Conservation (phyloP, 2,329 filamentous ascomycete genomes). For the Aspergillus sojae region DNA sequence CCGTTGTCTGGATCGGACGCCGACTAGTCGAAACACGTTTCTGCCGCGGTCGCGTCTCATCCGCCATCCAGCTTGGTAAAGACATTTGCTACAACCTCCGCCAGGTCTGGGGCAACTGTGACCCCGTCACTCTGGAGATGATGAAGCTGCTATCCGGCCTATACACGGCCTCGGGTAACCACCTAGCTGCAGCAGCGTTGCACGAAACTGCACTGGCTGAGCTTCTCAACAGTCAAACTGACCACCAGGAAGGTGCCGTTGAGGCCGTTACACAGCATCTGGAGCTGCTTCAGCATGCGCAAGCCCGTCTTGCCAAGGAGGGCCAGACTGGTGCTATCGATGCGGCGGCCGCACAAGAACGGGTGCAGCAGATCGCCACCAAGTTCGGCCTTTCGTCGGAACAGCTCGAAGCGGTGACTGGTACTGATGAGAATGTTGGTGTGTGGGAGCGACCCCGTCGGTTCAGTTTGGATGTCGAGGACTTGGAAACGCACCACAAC, state of each 20-base stretch:
- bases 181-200: conserved; percentile 33
- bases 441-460: conserved; percentile 37
- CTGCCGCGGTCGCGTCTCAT: conserved; percentile 49
- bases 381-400: conserved; percentile 31
- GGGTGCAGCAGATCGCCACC: conserved; percentile 30
- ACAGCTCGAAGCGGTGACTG: conserved; percentile 24
- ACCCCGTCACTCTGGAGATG: conserved; percentile 53
- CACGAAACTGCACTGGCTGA: conserved; percentile 36
- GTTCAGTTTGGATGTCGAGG: conserved; percentile 37
- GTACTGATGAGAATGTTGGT: conserved; percentile 29
- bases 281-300: conserved; percentile 32
- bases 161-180: conserved; percentile 45
- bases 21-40: conserved; percentile 57
- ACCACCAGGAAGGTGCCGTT: conserved; percentile 19
- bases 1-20: conserved; percentile 56
- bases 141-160: conserved; percentile 54
- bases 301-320: conserved; percentile 27
- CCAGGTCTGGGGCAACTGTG: conserved; percentile 54
- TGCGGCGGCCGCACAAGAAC: conserved; percentile 26
- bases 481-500: conserved; percentile 31
- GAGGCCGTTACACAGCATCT: conserved; percentile 35
- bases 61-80: conserved; percentile 52
- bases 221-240: conserved; percentile 30
- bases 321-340: conserved; percentile 20
- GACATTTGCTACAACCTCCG: conserved; percentile 60